Conservation (phyloP, 2,329 filamentous ascomycete species). For the Cladorrhinum sp. region DNA sequence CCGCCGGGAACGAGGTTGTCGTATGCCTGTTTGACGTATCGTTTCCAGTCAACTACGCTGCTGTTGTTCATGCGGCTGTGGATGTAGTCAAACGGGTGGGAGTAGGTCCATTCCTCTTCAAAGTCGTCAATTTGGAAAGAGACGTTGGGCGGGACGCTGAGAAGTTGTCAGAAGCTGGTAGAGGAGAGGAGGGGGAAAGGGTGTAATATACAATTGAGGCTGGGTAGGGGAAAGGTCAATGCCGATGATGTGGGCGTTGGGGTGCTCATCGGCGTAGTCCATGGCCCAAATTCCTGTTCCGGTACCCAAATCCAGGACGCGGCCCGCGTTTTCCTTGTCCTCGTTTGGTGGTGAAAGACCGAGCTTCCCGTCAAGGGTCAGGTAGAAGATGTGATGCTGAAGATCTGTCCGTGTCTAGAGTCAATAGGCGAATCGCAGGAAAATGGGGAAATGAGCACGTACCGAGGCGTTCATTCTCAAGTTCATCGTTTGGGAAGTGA, state of each 20-base stretch:
- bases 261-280: slow-evolving; percentile 23
- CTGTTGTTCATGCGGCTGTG: slow-evolving; percentile 19
- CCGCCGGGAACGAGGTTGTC: slow-evolving; percentile 22
- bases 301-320: slow-evolving; percentile 24
- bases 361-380: slow-evolving; percentile 19
- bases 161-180: background rate
- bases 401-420: no score
- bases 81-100: slow-evolving; percentile 22
- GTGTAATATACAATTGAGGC: slow-evolving; percentile 11
- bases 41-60: slow-evolving; percentile 17
- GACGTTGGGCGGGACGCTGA: slow-evolving; percentile 24
- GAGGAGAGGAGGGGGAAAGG: background rate
- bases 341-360: slow-evolving; percentile 20
- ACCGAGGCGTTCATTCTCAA: background rate
- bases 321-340: slow-evolving; percentile 8
- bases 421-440: no score
- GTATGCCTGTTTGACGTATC: slow-evolving; percentile 18
- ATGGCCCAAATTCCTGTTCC: slow-evolving; percentile 26
- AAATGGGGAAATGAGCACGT: no score
- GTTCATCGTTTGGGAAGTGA: background rate
- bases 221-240: slow-evolving; percentile 21
- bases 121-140: slow-evolving; percentile 23
- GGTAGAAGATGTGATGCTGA: slow-evolving; percentile 21
- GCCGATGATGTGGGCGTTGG: slow-evolving; percentile 21
- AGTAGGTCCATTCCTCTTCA: slow-evolving; percentile 24